Conservation (phyloP, 2,329 filamentous ascomycete species). For the Paecilomyces formosus region DNA sequence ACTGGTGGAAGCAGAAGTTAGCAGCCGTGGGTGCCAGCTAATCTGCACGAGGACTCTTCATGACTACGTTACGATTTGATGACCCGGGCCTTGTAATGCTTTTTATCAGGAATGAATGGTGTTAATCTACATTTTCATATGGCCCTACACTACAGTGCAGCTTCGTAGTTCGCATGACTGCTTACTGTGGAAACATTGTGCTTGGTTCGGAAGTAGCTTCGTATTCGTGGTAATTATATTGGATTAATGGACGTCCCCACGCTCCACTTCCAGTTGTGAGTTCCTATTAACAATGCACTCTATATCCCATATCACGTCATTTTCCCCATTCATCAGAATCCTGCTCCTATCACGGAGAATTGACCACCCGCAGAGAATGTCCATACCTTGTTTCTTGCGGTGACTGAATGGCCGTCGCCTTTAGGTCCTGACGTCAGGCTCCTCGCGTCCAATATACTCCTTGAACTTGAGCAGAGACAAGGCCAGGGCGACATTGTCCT, state of each 20-base stretch:
- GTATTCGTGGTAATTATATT: background rate
- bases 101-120: background rate
- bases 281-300: slow-evolving; percentile 1
- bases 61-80: background rate
- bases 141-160: background rate
- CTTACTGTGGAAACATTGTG: background rate
- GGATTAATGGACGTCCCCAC: background rate
- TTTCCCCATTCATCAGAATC: background rate
- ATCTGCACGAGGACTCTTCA: background rate
- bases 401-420: slow-evolving; percentile 4
- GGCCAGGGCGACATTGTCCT: slow-evolving; percentile 79
- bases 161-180: background rate
- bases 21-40: slow-evolving; percentile 2
- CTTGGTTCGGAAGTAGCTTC: background rate
- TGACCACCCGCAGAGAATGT: background rate
- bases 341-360: slow-evolving; percentile 1
- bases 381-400: background rate
- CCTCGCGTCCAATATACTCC: slow-evolving; percentile 83
- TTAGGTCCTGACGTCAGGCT: slow-evolving; percentile 95
- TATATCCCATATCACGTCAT: slow-evolving; percentile 1
- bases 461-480: slow-evolving; percentile 84
- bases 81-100: background rate
- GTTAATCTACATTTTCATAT: background rate
- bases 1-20: slow-evolving; percentile 64
- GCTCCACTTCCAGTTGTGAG: background rate